phyloP scores from a whole-genome alignment of 169 alveolate genomes.

The Pseudocohnilembus persalinus region DNA sequence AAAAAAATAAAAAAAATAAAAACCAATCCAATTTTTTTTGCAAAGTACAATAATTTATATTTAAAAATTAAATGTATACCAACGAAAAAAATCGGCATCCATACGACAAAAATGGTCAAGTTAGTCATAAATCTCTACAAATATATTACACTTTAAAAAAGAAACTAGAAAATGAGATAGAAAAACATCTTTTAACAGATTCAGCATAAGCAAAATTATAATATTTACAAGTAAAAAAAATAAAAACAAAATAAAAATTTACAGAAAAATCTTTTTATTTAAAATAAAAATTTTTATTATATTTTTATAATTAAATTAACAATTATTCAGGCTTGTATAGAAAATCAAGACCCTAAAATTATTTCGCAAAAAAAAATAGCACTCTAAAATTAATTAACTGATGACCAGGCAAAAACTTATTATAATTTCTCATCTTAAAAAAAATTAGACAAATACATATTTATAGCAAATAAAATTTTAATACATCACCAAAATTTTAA shows the following conservation, averaged over 20 bases:
- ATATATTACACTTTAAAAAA: too few species aligned
- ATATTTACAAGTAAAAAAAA: background rate
- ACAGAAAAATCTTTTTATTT: background rate
- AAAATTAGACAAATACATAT: background rate
- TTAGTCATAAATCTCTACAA: too few species aligned
- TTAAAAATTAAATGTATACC: too few species aligned
- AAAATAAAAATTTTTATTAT: too few species aligned
- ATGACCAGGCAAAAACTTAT: background rate
- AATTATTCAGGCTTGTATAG: background rate
- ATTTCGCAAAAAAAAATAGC: background rate
- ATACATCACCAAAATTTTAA: background rate
- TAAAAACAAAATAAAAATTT: too few species aligned
- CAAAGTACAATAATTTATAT: too few species aligned
- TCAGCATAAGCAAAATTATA: background rate
- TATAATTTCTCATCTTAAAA: background rate
- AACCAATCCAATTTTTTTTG: too few species aligned
- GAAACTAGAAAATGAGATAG: background rate
- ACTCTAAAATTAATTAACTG: too few species aligned
- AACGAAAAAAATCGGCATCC: too few species aligned
- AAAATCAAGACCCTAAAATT: background rate
- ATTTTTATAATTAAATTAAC: too few species aligned
- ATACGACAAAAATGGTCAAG: background rate
- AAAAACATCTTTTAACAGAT: background rate
- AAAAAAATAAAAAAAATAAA: too few species aligned
- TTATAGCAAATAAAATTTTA: background rate